phyloP scores from a whole-genome alignment of 2,329 filamentous ascomycete genomes.

The Talaromyces sp. region DNA sequence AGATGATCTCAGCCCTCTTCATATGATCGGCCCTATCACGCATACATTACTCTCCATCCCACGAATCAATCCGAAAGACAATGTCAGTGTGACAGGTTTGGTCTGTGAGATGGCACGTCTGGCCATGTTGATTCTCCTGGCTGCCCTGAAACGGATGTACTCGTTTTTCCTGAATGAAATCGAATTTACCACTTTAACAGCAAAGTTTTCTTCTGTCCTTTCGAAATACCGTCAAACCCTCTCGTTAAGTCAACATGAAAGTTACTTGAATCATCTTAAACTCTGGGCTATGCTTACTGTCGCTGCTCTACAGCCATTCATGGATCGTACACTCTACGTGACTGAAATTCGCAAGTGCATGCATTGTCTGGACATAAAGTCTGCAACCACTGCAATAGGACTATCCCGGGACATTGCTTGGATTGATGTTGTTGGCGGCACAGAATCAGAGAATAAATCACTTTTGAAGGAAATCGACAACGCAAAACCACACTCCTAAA shows the following conservation, averaged over 20 bases:
- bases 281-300: slow-evolving; percentile 12
- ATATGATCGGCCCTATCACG: slow-evolving; percentile 15
- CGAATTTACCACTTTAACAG: neutral
- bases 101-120: slow-evolving; percentile 16
- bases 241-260: neutral
- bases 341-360: slow-evolving; percentile 2
- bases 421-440: slow-evolving; percentile 12
- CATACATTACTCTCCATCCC: slow-evolving; percentile 18
- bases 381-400: neutral
- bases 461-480: slow-evolving; percentile 6
- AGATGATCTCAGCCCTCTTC: slow-evolving; percentile 19
- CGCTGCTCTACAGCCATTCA: neutral
- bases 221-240: neutral
- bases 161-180: slow-evolving; percentile 9
- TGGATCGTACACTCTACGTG: neutral
- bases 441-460: neutral
- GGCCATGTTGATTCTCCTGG: slow-evolving; percentile 18
- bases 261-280: neutral
- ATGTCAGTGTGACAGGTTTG: neutral
- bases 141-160: slow-evolving; percentile 17
- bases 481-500: neutral
- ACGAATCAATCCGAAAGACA: neutral
- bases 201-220: slow-evolving; percentile 6
- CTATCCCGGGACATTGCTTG: slow-evolving; percentile 7
- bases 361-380: slow-evolving; percentile 2